Base-by-base conservation (phyloP, 2,329 filamentous ascomycete species). In the Phialocephala subalpina region DNA sequence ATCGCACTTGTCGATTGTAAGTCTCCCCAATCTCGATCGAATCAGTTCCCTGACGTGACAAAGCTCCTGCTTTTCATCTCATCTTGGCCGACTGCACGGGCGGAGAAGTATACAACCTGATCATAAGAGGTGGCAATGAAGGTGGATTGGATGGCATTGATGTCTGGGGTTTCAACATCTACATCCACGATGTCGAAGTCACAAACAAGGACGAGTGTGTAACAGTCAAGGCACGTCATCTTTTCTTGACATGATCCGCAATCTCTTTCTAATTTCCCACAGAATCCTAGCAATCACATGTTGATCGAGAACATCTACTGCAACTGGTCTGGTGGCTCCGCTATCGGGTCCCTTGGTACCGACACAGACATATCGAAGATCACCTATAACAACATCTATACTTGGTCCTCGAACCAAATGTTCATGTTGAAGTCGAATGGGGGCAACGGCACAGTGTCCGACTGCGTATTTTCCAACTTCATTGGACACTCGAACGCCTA, bases 151-250 rank as follows among this genome's bases (percentile, higher is more conserved):
- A 88, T 71, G 86, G 86, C 3, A 80, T 87, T 63, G 83, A 87
- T 72, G 79, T 87, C 2, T 85, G 80, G 77, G 80, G 81, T 18
- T 80, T 74, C 55, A 87, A 88, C 70, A 81, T 87, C 62, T 86
- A 83, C 82, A 78, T 87, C 62, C 86, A 88, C 72, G 86, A 89
- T 73, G 78, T 88, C 45, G 84, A 84, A 78, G 85, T 88, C 6
- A 87, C 86, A 33, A 88, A 88, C 80, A 87, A 86, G 74, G 85
- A 88, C 72, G 86, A 88, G 72, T 87, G 85, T 73, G 83, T 87
- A 0, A 87, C 85, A 2, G 82, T 87, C 65, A 87, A 85, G 64
- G 67, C 66, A 60, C 84, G 60, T 47, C 55, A 42, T 52, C 12
- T 11, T 49, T 25, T n/a, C 25, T 14, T 35, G n/a, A 47, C 55